Conservation (phyloP, 768 basidiomycete genomes). For the Termitomyces sp. region DNA sequence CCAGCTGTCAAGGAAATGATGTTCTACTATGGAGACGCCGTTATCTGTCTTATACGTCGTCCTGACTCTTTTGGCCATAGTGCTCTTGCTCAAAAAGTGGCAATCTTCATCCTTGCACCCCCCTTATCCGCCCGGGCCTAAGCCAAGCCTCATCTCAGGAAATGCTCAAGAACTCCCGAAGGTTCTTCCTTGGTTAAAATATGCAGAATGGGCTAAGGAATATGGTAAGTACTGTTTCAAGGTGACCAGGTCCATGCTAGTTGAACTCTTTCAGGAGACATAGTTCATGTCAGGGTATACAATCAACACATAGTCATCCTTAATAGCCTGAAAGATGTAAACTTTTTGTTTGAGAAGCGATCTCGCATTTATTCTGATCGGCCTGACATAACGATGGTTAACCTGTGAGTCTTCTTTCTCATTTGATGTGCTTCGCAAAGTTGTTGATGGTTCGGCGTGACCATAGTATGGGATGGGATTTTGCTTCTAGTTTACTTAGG, state of each 20-base stretch:
- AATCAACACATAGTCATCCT: no score
- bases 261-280: neutral
- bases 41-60: neutral
- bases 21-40: no score
- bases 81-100: neutral
- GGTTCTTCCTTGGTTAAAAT: neutral
- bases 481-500: constrained; percentile 21
- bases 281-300: no score
- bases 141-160: neutral
- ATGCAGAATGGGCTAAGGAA: neutral
- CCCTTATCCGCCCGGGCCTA: neutral
- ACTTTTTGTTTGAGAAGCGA: no score
- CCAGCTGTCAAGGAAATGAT: no score
- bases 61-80: neutral
- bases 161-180: neutral
- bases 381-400: constrained; percentile 6
- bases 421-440: neutral
- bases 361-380: no score
- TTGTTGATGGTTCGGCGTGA: neutral
- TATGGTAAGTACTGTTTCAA: neutral
- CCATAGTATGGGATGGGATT: constrained; percentile 28
- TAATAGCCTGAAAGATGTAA: no score
- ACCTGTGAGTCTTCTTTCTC: constrained; percentile 10
- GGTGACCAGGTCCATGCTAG: no score
- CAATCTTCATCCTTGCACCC: neutral